Evolutionary conservation across 768 basidiomycete species (phyloP), one percentile per base, ranked within the genome.

Genomic region (Cyathus striatus): DNA sequence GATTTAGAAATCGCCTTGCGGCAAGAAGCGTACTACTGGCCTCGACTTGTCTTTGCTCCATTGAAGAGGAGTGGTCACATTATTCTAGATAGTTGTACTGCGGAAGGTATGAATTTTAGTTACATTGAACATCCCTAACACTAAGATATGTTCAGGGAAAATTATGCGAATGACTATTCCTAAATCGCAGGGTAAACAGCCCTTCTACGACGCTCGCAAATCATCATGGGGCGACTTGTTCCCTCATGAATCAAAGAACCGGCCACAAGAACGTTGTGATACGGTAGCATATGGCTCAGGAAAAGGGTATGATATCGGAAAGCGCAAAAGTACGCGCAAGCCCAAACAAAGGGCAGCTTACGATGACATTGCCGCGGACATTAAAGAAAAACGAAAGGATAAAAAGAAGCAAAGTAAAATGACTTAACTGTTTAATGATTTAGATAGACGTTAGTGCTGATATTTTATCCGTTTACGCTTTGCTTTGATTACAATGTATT

Each of bases 141-240:
- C 3, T 22, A 21, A 21, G 42, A 40, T n/a, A n/a, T n/a, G n/a
- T 26, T n/a, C n/a, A 96, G 95, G 88, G 23, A 83, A 89, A 63
- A 86, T 98, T 37, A 86, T 93, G 76, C 83, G 95, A 4, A 68
- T 94, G 62, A 95, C 87, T 4, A 82, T 95, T 27, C 89, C 95
- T 0, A 92, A 81, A 52, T 94, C 90, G 2, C 93, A 94, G 64
- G 93, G 93, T n/a, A 94, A 91, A 60, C 93, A 97, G 54, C 75
- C 79, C 0, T 99, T 81, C 58, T 92, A 97, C 57, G 96, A 98
- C 59, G 93, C 94, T 2, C 82, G 94, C 25, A 97, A 98, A 65
- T 83, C 89, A 0, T 65, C 63, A 7, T 98, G 95, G 94, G 96
- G 96, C 16, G 96, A 98, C 59, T 70, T 90, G 18, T 97, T 98